Percentiles rank a stretch among this genome's conserved stretches.
These are phyloP conservation scores for Termitomyces sp. DNA, from an alignment of 768 basidiomycete species.

Conservation along the genomic window DNA sequence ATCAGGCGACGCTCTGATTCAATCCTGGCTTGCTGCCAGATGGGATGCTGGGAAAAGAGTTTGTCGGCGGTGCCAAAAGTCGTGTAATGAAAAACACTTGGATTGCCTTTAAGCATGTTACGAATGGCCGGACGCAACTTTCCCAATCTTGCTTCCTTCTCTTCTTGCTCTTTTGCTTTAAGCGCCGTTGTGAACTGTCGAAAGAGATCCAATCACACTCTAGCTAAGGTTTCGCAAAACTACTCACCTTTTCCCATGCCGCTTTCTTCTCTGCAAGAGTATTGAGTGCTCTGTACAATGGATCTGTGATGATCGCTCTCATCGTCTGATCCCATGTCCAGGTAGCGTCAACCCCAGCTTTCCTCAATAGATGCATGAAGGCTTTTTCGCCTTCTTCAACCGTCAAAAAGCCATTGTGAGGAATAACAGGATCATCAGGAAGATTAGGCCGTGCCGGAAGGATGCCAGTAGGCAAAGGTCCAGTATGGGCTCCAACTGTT, in stretches of 20 bases:
- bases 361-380: slow-evolving; percentile 83
- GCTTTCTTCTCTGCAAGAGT: slow-evolving; percentile 93
- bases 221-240: background rate
- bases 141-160: slow-evolving; percentile 74
- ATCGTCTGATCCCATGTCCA: slow-evolving; percentile 99
- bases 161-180: slow-evolving; percentile 79
- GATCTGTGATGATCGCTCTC: slow-evolving; percentile 97
- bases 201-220: slow-evolving; percentile 4
- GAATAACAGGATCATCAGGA: slow-evolving; percentile 84
- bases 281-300: slow-evolving; percentile 90
- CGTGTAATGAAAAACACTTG: slow-evolving; percentile 86
- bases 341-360: slow-evolving; percentile 83
- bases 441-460: slow-evolving; percentile 73
- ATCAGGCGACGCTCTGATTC: slow-evolving; percentile 83
- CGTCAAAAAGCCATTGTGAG: slow-evolving; percentile 83
- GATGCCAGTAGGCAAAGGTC: slow-evolving; percentile 52
- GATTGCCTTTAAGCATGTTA: slow-evolving; percentile 82
- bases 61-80: slow-evolving; percentile 87
- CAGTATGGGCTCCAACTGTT: slow-evolving; percentile 46
- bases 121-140: slow-evolving; percentile 84
- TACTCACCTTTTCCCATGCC: slow-evolving; percentile 83
- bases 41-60: slow-evolving; percentile 80
- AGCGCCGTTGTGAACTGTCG: slow-evolving; percentile 71
- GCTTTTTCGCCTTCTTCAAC: slow-evolving; percentile 91
- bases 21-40: slow-evolving; percentile 84